Evolutionary conservation across 495 filamentous ascomycete species (phyloP), one percentile per base, ranked within the genome.

Genomic region (Talaromyces ruber): DNA sequence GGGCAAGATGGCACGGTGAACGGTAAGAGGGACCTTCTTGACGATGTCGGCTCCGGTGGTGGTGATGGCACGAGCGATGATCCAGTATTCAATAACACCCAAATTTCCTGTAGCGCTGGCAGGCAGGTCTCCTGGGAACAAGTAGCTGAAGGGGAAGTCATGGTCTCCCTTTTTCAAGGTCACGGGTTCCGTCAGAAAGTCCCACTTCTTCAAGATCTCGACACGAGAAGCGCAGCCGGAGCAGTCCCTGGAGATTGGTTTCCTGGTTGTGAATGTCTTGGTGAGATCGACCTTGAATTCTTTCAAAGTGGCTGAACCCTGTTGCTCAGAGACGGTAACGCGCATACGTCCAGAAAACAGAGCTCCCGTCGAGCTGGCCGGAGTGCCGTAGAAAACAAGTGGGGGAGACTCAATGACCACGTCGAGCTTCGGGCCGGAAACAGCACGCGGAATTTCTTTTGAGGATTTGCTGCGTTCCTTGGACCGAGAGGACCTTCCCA

Each of bases 391-490:
- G 76, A 95, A 87, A 16, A 97, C 84, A 9, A 93, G 77, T 1
- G 94, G 94, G 0, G 94, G 91, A 2, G 91, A 96, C 76, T 99
- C 94, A 61, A 97, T 88, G 37, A 85, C 78, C 73, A 93, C 85
- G 25, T 86, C 82, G 58, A 97, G 71, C 55, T 83, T 85, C n/a
- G 84, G 84, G 0, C 78, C 70, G 45, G 79, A 71, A 25, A 62
- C 72, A 26, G 62, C 37, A 29, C 59, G 59, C 18, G 59, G 39
- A 6, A 68, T 61, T 24, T 62, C 62, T 12, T 71, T 63, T 0
- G 75, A 70, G 28, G 72, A 67, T 47, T 58, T 61, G 14, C 64
- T 32, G 37, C 74, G 71, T 32, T 79, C 77, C 68, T 79, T 79
- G 3, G 75, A 74, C 39, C 76, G 74, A n/a, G 68, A 70, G 0